Evolutionary conservation across 306 rosid genomes (phyloP), one percentile per base, ranked within the genome.

Genomic region (Cicer bijugum): DNA sequence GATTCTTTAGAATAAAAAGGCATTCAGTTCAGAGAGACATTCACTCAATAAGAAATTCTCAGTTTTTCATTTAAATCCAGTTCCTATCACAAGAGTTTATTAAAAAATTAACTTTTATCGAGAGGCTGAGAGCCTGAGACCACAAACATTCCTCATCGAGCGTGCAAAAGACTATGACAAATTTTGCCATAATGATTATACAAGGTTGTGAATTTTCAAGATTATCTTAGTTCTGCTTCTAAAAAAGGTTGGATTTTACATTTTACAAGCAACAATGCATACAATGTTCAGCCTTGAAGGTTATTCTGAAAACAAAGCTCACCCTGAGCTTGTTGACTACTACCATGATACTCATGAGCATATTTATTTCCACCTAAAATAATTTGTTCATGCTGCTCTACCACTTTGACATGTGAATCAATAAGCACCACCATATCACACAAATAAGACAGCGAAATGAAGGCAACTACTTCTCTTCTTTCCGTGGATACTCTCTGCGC

Each of bases 401-500:
- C 1, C 47, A 64, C 55, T 77, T 37, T n/a, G 46, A 75, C 43
- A 62, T 15, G 51, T 59, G 64, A 62, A 60, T 71, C 57, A n/a
- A 59, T 12, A 42, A 71, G 69, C 75, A 56, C 62, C 64, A 48
- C 15, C 37, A 72, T 39, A 51, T 37, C 59, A 45, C 70, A 19
- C 23, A 45, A 20, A 33, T 48, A 39, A 44, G 63, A 59, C 60
- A 12, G 69, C 76, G 46, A 59, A 71, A 79, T 50, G 57, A 14
- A 64, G 76, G 20, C 42, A 20, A 64, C 78, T 80, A 70, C 58
- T 77, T 8, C 56, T 76, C 79, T 46, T 84, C 74, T 83, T 89
- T 89, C 55, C 40, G 82, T 44, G 88, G 86, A 76, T 94, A 94
- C 73, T 94, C 96, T 84, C 99, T 86, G 63, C 95, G 72, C 51